Evolutionary conservation across 306 rosid species (phyloP), one percentile per base, ranked within the genome.

Genomic region (Prunus armeniaca): DNA sequence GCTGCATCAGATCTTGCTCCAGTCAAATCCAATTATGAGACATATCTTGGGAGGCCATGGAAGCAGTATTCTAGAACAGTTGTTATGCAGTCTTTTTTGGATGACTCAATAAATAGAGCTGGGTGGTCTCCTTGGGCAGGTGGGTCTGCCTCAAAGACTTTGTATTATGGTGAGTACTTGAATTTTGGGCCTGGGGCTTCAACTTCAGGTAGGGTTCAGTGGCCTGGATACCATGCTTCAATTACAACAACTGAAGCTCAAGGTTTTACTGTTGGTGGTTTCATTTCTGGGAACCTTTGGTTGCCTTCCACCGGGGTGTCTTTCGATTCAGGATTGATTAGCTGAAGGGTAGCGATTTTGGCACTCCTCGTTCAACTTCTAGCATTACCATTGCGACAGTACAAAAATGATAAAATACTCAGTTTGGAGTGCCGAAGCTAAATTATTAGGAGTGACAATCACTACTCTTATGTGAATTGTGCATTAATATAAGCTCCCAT

Each of bases 101-200:
- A 71, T 20, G 87, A 57, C n/a, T 38, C 80, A 0, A 62, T 80
- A 3, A 65, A 38, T 65, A 52, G 60, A 22, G n/a, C 79, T 6
- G 84, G 87, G 38, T 83, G 87, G 87, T 80, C 72, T 3, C 84
- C 87, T 20, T 83, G 87, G 87, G 15, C 76, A 0, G 87, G 79
- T 14, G 75, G 70, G 34, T 83, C 24, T 57, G 84, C 52, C 1
- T 60, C 72, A 0, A 76, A 45, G 0, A 60, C 79, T 2, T 62
- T 80, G 3, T 83, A 67, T 41, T 83, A 76, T 56, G 87, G 73
- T 1, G 87, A 83, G 63, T 83, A 76, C 20, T 51, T 24, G 41
- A 84, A 84, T 61, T 72, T 72, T 8, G 87, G 87, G 30, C 73
- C 84, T 9, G 84, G 84, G 18, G 72, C 87, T 28, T 65, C 81